phyloP scores from a whole-genome alignment of 1,284 basidiomycete species.

The Leccinum holopus region DNA sequence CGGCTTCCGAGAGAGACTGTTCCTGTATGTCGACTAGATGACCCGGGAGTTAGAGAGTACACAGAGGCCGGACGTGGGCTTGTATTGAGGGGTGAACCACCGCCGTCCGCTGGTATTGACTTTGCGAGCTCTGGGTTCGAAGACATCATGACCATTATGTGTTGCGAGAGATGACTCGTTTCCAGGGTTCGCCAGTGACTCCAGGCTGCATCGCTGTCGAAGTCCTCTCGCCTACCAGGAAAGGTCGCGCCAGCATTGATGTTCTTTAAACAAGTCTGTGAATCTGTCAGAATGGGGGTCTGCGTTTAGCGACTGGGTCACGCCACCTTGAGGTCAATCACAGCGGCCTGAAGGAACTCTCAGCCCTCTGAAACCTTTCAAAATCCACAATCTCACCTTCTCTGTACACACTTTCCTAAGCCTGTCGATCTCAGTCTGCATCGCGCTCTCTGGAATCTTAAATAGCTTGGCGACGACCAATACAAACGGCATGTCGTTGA shows the following conservation, averaged over 20 bases:
- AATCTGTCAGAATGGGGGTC: conserved; percentile 6
- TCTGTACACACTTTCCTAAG: conserved; percentile 73
- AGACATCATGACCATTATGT: conserved; percentile 87
- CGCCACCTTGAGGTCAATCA: conserved; percentile 79
- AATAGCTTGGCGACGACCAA: conserved; percentile 73
- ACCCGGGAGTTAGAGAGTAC: conserved; percentile 44
- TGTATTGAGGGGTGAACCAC: conserved; percentile 40
- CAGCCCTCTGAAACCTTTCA: conserved; percentile 6
- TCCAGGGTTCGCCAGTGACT: conserved; percentile 84
- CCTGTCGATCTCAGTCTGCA: conserved; percentile 76
- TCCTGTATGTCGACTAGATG: conserved; percentile 45
- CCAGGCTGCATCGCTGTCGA: conserved; percentile 79
- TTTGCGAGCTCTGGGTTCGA: conserved; percentile 87
- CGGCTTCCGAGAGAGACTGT: no score
- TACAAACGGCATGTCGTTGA: conserved; percentile 76
- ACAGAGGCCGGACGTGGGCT: conserved; percentile 54
- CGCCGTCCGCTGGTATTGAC: conserved; percentile 60
- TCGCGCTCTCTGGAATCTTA: conserved; percentile 64
- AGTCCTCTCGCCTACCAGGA: conserved; percentile 86
- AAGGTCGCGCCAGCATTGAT: conserved; percentile 83
- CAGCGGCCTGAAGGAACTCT: conserved; percentile 59
- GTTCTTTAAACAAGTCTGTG: conserved; percentile 82
- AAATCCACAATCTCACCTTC: conserved; percentile 49
- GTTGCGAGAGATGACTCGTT: conserved; percentile 80
- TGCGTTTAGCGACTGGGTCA: background rate